A percentile compares a stretch with the other conserved stretches of the same genome.
These are phyloP conservation scores for Mortierella sp. DNA, from an alignment of 371 early-diverging fungal species.

Conservation along the genomic window DNA sequence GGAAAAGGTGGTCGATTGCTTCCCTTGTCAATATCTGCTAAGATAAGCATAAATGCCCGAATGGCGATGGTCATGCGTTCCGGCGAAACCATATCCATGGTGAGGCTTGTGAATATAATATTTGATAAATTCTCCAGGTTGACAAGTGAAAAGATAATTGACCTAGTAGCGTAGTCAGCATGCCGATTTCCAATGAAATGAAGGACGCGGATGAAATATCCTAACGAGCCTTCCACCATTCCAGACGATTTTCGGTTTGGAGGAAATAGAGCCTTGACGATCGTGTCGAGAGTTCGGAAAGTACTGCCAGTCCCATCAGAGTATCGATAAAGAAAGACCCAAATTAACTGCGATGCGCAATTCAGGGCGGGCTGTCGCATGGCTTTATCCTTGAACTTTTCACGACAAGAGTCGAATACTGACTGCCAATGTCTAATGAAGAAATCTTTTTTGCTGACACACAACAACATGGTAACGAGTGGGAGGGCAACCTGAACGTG, in stretches of 20 bases:
- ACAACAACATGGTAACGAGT: conserved; percentile 87
- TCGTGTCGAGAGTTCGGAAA: conserved; percentile 60
- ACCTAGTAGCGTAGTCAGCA: conserved; percentile 84
- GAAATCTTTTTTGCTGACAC: conserved; percentile 90
- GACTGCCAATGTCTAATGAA: conserved; percentile 85
- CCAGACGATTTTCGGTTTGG: conserved; percentile 74
- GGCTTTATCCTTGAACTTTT: conserved; percentile 78
- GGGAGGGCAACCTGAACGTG: conserved; percentile 88
- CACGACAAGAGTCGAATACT: conserved; percentile 82
- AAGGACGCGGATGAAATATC: conserved; percentile 84
- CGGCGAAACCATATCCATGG: conserved; percentile 69
- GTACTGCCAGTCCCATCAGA: conserved; percentile 44
- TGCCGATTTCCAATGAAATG: conserved; percentile 85
- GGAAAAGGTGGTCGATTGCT: conserved; percentile 70
- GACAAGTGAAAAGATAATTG: conserved; percentile 75
- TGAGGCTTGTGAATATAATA: conserved; percentile 58
- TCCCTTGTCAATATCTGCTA: conserved; percentile 77
- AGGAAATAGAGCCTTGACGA: conserved; percentile 80
- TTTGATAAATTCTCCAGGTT: conserved; percentile 68
- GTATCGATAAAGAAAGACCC: conserved; percentile 95
- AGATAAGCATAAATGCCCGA: conserved; percentile 76
- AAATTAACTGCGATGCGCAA: conserved; percentile 86
- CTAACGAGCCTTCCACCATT: conserved; percentile 79
- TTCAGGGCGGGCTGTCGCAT: conserved; percentile 77
- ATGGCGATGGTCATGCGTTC: conserved; percentile 85